Percentiles rank a stretch among this genome's conserved stretches.
Evolutionary conservation across 2,329 filamentous ascomycete genomes (phyloP).

Genomic region (Penicillium sp.): DNA sequence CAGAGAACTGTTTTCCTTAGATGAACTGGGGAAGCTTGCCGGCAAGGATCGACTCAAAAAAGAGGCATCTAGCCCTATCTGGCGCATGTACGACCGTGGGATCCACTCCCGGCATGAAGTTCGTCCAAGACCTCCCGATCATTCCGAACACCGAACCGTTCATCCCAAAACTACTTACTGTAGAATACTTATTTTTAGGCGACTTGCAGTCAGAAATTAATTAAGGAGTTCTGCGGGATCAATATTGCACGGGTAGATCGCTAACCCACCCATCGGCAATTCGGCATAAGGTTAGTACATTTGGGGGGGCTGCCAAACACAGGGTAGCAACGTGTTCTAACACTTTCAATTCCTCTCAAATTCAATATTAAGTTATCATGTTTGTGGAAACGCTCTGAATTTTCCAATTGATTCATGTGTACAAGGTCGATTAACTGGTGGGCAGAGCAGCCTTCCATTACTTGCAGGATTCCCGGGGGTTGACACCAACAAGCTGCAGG

Average conservation of each 20-base stretch:
- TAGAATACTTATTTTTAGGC: slow-evolving; percentile 4
- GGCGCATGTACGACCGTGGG: background rate
- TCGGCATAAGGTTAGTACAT: background rate
- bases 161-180: background rate
- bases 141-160: slow-evolving; percentile 6
- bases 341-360: no score
- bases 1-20: slow-evolving; percentile 1
- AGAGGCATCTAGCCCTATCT: slow-evolving; percentile 1
- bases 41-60: slow-evolving; percentile 3
- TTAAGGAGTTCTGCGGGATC: background rate
- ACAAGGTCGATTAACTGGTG: background rate
- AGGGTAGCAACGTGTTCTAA: no score
- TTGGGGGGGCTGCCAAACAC: no score
- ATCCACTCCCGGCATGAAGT: slow-evolving; percentile 3
- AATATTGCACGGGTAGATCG: slow-evolving; percentile 1
- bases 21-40: background rate
- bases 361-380: no score
- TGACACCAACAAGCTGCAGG: background rate
- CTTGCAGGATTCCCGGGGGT: background rate
- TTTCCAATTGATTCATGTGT: no score
- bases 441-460: background rate
- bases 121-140: slow-evolving; percentile 1
- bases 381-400: no score
- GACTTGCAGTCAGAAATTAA: background rate
- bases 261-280: background rate